Conservation (phyloP, 306 rosid species). For the Cicer chorassanicum region DNA sequence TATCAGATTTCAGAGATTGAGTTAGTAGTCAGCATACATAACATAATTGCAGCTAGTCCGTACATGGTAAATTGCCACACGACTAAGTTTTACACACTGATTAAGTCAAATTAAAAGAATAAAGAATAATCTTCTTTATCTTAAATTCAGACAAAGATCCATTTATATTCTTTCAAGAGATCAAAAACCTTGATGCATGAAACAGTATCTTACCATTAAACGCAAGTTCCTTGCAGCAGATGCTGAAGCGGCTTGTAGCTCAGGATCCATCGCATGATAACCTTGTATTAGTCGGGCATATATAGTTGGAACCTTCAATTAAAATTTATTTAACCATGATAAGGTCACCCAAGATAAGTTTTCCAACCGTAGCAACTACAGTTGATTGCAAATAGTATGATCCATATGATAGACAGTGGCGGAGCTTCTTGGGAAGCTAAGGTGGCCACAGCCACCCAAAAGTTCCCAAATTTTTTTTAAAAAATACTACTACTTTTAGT, state of each 20-base stretch:
- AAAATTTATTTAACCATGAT: conserved; percentile 38
- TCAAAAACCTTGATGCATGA: background rate
- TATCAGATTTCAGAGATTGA: conserved; percentile 21
- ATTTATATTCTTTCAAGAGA: conserved; percentile 22
- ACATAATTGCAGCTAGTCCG: conserved; percentile 16
- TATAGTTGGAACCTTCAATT: conserved; percentile 86
- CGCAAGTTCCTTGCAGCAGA: conserved; percentile 87
- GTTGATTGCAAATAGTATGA: too few species aligned
- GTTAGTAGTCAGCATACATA: conserved; percentile 26
- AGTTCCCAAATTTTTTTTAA: too few species aligned
- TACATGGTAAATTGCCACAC: conserved; percentile 8
- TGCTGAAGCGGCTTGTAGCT: conserved; percentile 74
- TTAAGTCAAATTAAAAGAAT: conserved; percentile 12
- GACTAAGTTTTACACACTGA: conserved; percentile 8
- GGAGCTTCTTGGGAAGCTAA: too few species aligned
- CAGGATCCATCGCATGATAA: conserved; percentile 77
- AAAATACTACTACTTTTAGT: too few species aligned
- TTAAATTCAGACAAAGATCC: conserved; percentile 12
- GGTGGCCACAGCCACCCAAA: too few species aligned
- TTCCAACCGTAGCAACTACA: background rate
- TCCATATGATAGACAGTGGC: background rate
- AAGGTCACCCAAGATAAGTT: conserved; percentile 24
- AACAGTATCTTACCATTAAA: conserved; percentile 73
- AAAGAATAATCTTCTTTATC: conserved; percentile 6
- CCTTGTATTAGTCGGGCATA: conserved; percentile 88